Conservation (phyloP, 257 asterid genomes). For the Nicotiana knightiana region DNA sequence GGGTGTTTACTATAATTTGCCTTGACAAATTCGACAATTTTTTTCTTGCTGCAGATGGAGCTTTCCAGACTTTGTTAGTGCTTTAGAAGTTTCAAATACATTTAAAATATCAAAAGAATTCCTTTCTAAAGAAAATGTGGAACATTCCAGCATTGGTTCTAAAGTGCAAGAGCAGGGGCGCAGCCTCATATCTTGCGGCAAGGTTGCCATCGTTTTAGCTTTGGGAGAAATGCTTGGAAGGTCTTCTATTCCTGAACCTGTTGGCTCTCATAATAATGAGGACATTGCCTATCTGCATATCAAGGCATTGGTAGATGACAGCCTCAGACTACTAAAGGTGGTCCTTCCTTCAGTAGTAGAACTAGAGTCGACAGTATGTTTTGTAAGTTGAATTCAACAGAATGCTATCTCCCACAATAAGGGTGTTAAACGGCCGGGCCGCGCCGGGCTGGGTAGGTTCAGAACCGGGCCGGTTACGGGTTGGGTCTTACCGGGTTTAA, state of each 20-base stretch:
- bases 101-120: conserved; percentile 31
- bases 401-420: too few species aligned
- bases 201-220: conserved; percentile 53
- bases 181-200: conserved; percentile 53
- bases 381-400: background rate
- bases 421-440: too few species aligned
- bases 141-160: conserved; percentile 28
- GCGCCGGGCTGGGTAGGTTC: too few species aligned
- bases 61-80: conserved; percentile 26
- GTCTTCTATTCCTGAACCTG: conserved; percentile 19
- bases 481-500: too few species aligned
- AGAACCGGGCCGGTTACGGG: too few species aligned
- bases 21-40: background rate
- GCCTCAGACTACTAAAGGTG: conserved; percentile 47
- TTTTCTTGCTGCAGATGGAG: conserved; percentile 12
- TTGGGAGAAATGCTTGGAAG: conserved; percentile 31
- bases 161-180: conserved; percentile 49
- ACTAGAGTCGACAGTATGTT: background rate
- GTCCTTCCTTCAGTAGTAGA: conserved; percentile 9
- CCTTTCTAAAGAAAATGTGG: conserved; percentile 27
- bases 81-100: conserved; percentile 35
- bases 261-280: conserved; percentile 28
- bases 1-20: background rate
- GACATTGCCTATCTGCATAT: conserved; percentile 17
- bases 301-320: conserved; percentile 46